Conservation (phyloP, 352 stramenopile species). For the Phytopythium mirpurense region DNA sequence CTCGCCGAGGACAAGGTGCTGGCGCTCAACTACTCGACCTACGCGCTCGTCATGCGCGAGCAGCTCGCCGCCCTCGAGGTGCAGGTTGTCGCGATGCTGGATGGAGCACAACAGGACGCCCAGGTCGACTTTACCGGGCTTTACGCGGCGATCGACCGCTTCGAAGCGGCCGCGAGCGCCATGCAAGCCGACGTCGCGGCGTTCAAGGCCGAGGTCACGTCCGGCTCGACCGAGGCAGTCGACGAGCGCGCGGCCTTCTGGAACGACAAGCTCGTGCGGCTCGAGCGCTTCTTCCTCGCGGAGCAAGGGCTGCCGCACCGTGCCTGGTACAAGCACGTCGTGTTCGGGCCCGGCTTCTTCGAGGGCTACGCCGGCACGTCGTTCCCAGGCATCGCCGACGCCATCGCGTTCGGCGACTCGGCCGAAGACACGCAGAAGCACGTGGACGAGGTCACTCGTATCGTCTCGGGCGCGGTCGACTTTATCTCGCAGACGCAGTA, state of each 20-base stretch:
- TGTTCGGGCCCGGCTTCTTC: slow-evolving; percentile 38
- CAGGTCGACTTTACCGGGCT: slow-evolving; percentile 34
- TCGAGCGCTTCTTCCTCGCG: slow-evolving; percentile 26
- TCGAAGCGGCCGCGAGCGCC: slow-evolving; percentile 20
- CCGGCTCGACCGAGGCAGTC: not conserved
- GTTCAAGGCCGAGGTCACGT: not conserved
- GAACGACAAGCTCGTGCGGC: slow-evolving; percentile 29
- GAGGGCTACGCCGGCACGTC: slow-evolving; percentile 34
- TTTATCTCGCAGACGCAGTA: slow-evolving; percentile 21
- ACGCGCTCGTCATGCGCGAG: slow-evolving; percentile 22
- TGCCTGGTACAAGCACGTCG: slow-evolving; percentile 38
- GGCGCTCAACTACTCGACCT: slow-evolving; percentile 24
- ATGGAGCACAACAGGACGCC: slow-evolving; percentile 1
- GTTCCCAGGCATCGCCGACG: slow-evolving; percentile 43
- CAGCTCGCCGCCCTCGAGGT: slow-evolving; percentile 15
- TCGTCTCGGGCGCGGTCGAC: slow-evolving; percentile 25
- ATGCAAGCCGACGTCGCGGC: slow-evolving; percentile 19
- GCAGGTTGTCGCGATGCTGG: not conserved
- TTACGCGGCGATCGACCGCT: slow-evolving; percentile 32
- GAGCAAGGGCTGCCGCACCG: slow-evolving; percentile 30
- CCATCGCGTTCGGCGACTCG: slow-evolving; percentile 31
- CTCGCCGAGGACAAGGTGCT: slow-evolving; percentile 32
- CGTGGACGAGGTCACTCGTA: slow-evolving; percentile 33
- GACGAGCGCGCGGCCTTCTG: slow-evolving; percentile 8
- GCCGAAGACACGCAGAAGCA: slow-evolving; percentile 28